Evolutionary conservation across 148 eudicot species (phyloP), one percentile per base, ranked within the genome.

Genomic region (Nepenthes mirabilis): DNA sequence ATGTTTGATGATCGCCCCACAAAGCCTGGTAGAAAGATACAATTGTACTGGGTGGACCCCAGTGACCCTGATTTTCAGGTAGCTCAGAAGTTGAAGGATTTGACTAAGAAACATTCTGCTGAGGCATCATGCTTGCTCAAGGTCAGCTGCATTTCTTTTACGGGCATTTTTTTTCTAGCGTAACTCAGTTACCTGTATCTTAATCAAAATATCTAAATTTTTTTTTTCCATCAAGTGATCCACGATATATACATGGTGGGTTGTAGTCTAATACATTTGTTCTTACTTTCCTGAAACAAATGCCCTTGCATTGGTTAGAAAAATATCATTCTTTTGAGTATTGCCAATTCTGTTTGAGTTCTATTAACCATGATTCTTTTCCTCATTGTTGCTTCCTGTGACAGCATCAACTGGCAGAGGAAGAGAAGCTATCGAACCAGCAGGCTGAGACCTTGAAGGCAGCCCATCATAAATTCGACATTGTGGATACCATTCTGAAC

Each of bases 1-100:
- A 93, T 88, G 94, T 93, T 88, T 59, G 91, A 74, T 14, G 82
- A 86, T 14, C 85, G 85, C 2, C 98, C 96, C 7, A 62, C 48
- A 43, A 86, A 79, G 77, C 96, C 91, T 11, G 81, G 83, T 13
- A 70, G 77, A 47, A 79, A 6, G 36, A 74, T 86, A 57, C 37
- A 40, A 2, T 54, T 75, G 47, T 63, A 55, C n/a, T 93, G 98
- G 98, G 52, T 91, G 75, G 80, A 80, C 14, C 68, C 78, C 0
- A 52, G 65, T 2, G 84, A 88, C 61, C 86, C 86, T n/a, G 79
- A 78, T 8, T 85, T 83, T 69, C 65, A 72, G 65, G 88, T 72
- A 11, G 88, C 94, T 2, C 67, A 77, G 72, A 63, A 79, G 65
- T 55, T 88, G 2, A 86, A 88, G 82, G 8, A 12, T 14, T 47